Percentiles rank a stretch among this genome's conserved stretches.
Conservation (phyloP, 257 asterid genomes). For the Lantana camara region DNA sequence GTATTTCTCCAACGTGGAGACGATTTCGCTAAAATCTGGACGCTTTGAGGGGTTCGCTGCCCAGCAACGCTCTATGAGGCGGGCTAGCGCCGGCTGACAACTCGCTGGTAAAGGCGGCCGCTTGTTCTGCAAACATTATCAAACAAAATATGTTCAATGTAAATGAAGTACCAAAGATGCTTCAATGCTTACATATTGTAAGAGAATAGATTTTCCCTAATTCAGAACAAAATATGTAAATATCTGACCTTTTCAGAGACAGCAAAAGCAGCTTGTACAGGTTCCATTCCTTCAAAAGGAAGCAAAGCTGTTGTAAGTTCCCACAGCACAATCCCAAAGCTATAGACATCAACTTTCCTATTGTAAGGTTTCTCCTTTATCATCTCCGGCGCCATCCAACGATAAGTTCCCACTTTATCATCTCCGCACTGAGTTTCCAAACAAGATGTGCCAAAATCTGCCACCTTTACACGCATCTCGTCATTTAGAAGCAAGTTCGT, state of each 20-base stretch:
- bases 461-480: slow-evolving; percentile 80
- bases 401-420: slow-evolving; percentile 73
- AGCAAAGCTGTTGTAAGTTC: slow-evolving; percentile 74
- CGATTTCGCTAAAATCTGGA: slow-evolving; percentile 80
- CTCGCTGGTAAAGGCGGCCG: slow-evolving; percentile 91
- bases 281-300: slow-evolving; percentile 86
- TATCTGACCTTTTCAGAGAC: slow-evolving; percentile 69
- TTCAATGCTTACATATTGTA: no score
- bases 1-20: slow-evolving; percentile 64
- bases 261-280: slow-evolving; percentile 84
- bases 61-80: slow-evolving; percentile 91
- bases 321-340: slow-evolving; percentile 86
- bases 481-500: slow-evolving; percentile 76
- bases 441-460: slow-evolving; percentile 88
- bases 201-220: no score
- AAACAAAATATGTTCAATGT: no score
- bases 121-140: slow-evolving; percentile 61
- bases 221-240: neutral
- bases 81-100: slow-evolving; percentile 84
- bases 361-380: no score
- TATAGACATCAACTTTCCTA: no score
- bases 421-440: slow-evolving; percentile 64
- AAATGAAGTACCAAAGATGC: no score
- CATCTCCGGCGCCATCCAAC: no score
- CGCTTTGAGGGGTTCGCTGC: slow-evolving; percentile 78